These are phyloP conservation scores for Penicillium daleae DNA, from an alignment of 495 filamentous ascomycete genomes.

Conservation along the genomic window DNA sequence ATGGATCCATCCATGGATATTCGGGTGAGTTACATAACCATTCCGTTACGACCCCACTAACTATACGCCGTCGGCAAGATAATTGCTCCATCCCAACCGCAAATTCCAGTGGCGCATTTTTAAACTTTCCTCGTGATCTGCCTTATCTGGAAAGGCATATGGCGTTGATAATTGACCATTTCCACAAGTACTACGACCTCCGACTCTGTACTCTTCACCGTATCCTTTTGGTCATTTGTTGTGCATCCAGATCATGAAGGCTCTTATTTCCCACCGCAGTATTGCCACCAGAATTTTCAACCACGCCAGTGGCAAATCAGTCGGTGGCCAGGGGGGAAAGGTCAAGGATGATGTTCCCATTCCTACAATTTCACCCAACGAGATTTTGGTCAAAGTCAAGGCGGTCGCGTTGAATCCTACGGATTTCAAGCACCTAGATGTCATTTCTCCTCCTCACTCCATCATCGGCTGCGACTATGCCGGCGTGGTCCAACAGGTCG, in stretches of 20 bases:
- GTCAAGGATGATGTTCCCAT: slow-evolving; percentile 10
- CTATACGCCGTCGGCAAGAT: neutral
- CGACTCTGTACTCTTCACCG: slow-evolving; percentile 1
- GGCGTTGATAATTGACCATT: slow-evolving; percentile 3
- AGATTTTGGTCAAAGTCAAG: slow-evolving; percentile 45
- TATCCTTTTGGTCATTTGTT: slow-evolving; percentile 2
- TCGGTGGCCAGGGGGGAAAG: slow-evolving; percentile 11
- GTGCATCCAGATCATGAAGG: slow-evolving; percentile 3
- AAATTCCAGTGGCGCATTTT: neutral
- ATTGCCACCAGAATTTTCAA: slow-evolving; percentile 4
- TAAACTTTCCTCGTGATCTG: slow-evolving; percentile 3
- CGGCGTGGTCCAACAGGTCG: slow-evolving; percentile 51
- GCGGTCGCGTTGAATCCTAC: slow-evolving; percentile 55
- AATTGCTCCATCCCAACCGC: neutral
- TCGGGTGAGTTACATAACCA: slow-evolving; percentile 2
- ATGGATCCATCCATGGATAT: neutral
- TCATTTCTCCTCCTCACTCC: slow-evolving; percentile 21
- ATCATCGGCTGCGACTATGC: slow-evolving; percentile 59
- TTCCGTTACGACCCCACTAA: neutral
- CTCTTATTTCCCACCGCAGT: neutral
- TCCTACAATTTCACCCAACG: slow-evolving; percentile 25
- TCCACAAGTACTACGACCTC: neutral
- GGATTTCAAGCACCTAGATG: slow-evolving; percentile 55
- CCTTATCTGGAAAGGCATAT: neutral
- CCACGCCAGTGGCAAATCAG: neutral